phyloP scores from a whole-genome alignment of 208 protist species.

The Tetramitus jugosus region DNA sequence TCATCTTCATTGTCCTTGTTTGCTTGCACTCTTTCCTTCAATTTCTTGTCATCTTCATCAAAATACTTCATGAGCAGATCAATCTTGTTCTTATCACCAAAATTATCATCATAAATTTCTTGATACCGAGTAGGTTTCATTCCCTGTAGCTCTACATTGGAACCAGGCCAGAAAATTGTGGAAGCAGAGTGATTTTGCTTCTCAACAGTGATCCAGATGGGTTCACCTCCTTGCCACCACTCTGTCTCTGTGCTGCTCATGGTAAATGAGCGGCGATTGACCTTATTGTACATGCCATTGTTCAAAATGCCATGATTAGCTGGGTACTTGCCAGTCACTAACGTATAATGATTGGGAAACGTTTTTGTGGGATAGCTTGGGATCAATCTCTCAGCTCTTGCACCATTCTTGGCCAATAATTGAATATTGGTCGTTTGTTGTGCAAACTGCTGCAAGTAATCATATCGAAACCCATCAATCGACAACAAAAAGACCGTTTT shows the following conservation, averaged over 20 bases:
- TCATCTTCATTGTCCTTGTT: too few relatives aligned
- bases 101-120: neutral
- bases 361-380: slow-evolving; percentile 7
- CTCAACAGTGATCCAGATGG: slow-evolving; percentile 3
- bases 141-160: neutral
- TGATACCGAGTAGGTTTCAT: neutral
- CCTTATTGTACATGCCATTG: neutral
- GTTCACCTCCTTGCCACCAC: neutral
- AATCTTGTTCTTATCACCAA: neutral
- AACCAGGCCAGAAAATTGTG: slow-evolving; percentile 2
- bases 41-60: too few relatives aligned
- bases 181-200: neutral
- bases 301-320: neutral
- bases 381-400: neutral
- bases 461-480: slow-evolving; percentile 9
- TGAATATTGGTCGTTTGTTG: neutral
- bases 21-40: too few relatives aligned
- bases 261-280: neutral
- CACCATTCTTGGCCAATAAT: neutral
- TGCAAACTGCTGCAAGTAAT: neutral
- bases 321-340: neutral
- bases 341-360: slow-evolving; percentile 6
- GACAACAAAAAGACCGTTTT: neutral
- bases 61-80: neutral
- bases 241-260: neutral